Base-by-base conservation (phyloP, 345 rosid species). In the Carallia brachiata region DNA sequence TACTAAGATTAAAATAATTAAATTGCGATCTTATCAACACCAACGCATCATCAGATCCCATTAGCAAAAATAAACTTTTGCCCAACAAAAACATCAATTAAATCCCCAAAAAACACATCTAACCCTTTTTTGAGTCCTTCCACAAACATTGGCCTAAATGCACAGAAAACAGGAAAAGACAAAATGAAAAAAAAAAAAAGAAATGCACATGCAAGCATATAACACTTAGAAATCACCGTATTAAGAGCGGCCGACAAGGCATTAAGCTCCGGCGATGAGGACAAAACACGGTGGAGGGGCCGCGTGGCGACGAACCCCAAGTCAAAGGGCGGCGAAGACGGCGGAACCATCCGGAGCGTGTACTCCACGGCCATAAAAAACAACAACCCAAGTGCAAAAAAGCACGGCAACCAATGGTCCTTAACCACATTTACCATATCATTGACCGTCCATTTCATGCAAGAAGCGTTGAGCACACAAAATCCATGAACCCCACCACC, bases 321-420 rank as follows among this genome's bases (percentile, higher is more conserved):
- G 74, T 95, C 99, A 74, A 92, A 86, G 37, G 99, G 99, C 53
- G 77, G 89, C 61, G 97, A 82, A 2, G 78, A 70, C 2, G 86
- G 50, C 12, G 97, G 97, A 34, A 95, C 80, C 97, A 95, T 95
- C 48, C 47, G 79, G 79, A 95, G 96, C 73, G 97, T 92, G 82
- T 92, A 95, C 82, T 92, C 99, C 66, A 95, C 97, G 69, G 78
- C 91, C 88, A 88, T 90, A 83, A 95, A 95, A 73, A 95, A 89
- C 72, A 92, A 16, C 69, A 95, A 60, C 6, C 93, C 87, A 19
- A 74, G 73, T 12, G 83, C 93, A 62, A 85, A 92, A 47, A 88
- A 7, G 56, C 95, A 89, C 1, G 90, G 97, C 62, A 92, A 52
- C 86, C 93, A 76, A 70, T 95, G 97, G 47, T 73, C 2, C 58